Conservation (phyloP, 176 grass and related monocot species). For the Carex parvula region DNA sequence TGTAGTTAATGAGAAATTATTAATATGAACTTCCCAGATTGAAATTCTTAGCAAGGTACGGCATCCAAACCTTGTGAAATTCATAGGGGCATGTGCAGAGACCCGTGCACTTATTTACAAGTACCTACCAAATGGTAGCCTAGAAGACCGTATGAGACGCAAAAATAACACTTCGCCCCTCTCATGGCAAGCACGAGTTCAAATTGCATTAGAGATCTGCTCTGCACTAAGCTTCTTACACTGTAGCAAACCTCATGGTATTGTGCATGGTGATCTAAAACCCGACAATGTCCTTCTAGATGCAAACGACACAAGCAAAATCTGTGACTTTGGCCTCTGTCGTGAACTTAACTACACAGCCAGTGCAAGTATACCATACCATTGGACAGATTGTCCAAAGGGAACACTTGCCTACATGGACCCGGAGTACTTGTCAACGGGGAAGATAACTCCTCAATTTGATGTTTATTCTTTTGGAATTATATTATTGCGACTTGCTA, state of each 20-base stretch:
- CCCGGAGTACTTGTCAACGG: conserved; percentile 41
- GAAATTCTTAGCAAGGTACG: background rate
- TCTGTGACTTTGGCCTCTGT: conserved; percentile 44
- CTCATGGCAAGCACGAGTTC: conserved; percentile 40
- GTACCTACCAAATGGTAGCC: conserved; percentile 64
- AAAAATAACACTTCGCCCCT: conserved; percentile 31
- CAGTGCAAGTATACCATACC: conserved; percentile 1
- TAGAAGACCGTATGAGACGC: conserved; percentile 31
- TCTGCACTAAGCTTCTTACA: conserved; percentile 53
- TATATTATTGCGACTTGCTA: background rate
- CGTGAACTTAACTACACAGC: conserved; percentile 31
- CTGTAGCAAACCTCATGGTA: conserved; percentile 31
- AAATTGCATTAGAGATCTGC: conserved; percentile 39
- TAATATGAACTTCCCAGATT: background rate
- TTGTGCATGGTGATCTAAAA: conserved; percentile 53
- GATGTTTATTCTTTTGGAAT: conserved; percentile 56
- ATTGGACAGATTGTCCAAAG: conserved; percentile 27
- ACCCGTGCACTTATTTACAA: conserved; percentile 41
- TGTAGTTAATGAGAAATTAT: background rate
- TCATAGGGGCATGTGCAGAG: conserved; percentile 58
- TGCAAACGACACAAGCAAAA: conserved; percentile 35
- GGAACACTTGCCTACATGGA: conserved; percentile 47
- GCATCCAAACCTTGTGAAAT: conserved; percentile 32
- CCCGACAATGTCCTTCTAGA: conserved; percentile 49
- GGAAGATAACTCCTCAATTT: conserved; percentile 39